Evolutionary conservation across 352 stramenopile genomes (phyloP), one percentile per base, ranked within the genome.

Genomic region (Phytopythium sindhum): DNA sequence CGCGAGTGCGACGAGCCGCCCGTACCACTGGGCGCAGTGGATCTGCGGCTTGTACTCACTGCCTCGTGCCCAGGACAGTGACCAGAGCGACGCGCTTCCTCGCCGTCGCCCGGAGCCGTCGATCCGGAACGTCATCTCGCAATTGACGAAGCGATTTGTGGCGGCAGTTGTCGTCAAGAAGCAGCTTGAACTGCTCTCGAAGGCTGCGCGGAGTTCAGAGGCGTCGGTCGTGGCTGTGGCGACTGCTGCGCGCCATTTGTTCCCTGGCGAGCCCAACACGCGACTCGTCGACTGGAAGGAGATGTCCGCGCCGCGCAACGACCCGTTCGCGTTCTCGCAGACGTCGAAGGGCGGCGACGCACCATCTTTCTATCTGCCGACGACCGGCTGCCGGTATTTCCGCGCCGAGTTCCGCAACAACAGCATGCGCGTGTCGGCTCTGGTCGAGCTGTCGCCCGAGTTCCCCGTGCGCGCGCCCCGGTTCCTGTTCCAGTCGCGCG

Each of bases 11-110:
- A 52, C 35, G 1, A 77, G 66, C 41, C 78, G 81, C 45, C 85
- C 85, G 37, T 93, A 87, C 63, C 74, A 84, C 56, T 93, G 85
- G 85, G 70, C 78, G 0, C 82, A 93, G 39, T 93, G 82, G 82
- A 83, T 93, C 37, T 91, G 80, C 35, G 84, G 84, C 5, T 52
- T 93, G 23, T 64, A 81, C 48, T 68, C 77, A 8, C 50, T 81
- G 24, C 77, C 84, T 70, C 81, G 84, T 5, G 63, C 68, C n/a
- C 57, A 68, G 42, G 28, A 12, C 10, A 3, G 26, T n/a, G 60
- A 24, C 2, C 15, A 35, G 26, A 54, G 5, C 7, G 37, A 66
- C 19, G 56, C 51, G 24, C 57, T 54, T 19, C 65, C 56, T 56
- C 68, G 58, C 52, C 79, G 67, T 45, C 80, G 81, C 33, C 75